These are phyloP conservation scores for Naegleria fowleri DNA, from an alignment of 208 protist species.

Conservation along the genomic window DNA sequence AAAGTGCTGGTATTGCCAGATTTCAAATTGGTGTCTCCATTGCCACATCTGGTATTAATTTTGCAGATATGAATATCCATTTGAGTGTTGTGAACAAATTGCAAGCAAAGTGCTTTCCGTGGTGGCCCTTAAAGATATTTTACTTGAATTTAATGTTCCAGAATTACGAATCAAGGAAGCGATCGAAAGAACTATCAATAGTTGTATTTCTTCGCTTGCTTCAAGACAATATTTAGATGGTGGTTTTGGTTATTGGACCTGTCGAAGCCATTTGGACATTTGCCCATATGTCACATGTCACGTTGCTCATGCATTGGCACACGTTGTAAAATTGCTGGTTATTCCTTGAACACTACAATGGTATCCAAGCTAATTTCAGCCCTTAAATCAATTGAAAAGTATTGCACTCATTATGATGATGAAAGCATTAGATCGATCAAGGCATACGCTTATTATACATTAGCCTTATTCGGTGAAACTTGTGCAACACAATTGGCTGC, in stretches of 20 bases:
- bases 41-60: background rate
- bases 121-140: background rate
- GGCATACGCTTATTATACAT: no score
- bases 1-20: background rate
- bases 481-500: no score
- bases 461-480: no score
- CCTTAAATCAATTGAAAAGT: no score
- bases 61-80: conserved; percentile 32
- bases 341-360: no score
- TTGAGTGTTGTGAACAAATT: conserved; percentile 28
- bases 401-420: no score
- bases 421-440: no score
- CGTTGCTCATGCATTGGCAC: no score
- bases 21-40: conserved; percentile 31
- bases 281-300: background rate
- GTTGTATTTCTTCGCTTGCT: background rate
- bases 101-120: background rate
- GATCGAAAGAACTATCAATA: background rate
- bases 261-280: background rate
- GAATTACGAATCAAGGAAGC: background rate
- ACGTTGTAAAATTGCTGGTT: no score
- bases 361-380: no score
- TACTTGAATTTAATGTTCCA: background rate
- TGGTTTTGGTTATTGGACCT: background rate
- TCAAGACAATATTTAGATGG: background rate